Evolutionary conservation across 179 eudicot genomes (phyloP), one percentile per base, ranked within the genome.

Genomic region (Carnegiea gigantea): DNA sequence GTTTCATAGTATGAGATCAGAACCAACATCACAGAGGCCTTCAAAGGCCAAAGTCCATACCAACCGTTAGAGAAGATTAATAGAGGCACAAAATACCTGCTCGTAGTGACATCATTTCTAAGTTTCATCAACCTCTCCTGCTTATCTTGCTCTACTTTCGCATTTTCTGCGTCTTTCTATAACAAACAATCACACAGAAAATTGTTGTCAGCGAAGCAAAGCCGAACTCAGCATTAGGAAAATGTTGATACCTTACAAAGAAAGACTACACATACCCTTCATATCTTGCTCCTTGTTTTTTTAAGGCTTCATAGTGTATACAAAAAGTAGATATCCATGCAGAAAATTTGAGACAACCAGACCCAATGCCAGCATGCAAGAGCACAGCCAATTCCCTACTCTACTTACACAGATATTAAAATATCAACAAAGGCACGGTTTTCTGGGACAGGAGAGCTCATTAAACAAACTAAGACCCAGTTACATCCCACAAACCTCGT

Each of bases 141-240:
- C 18, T 86, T 78, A 77, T 70, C 78, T 68, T 87, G 87, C 81
- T 83, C 89, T 24, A 77, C 78, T 85, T 82, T 88, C 40, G 80
- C 77, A 21, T 44, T 83, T 81, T 93, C 92, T n/a, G 84, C 92
- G 87, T 93, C 98, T 85, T 86, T 90, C 98, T 95, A 48, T 67
- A 72, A 79, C 36, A 51, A 75, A 84, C 18, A 26, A 70, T 70
- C 24, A 79, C 38, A 23, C 38, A 36, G 36, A 53, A 46, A 60
- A 28, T 70, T 53, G 49, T 79, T 77, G 65, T 84, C 54, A 84
- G 77, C 18, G 9, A 65, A 78, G 40, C 23, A 76, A 62, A 83
- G 20, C 10, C 67, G 65, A 38, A 53, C 26, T 83, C 79, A 71
- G 57, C 33, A 24, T 24, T 20, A 20, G 51, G 51, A 23, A 80